These are phyloP conservation scores for Glaciozyma martinii DNA, from an alignment of 768 basidiomycete species.

Conservation along the genomic window DNA sequence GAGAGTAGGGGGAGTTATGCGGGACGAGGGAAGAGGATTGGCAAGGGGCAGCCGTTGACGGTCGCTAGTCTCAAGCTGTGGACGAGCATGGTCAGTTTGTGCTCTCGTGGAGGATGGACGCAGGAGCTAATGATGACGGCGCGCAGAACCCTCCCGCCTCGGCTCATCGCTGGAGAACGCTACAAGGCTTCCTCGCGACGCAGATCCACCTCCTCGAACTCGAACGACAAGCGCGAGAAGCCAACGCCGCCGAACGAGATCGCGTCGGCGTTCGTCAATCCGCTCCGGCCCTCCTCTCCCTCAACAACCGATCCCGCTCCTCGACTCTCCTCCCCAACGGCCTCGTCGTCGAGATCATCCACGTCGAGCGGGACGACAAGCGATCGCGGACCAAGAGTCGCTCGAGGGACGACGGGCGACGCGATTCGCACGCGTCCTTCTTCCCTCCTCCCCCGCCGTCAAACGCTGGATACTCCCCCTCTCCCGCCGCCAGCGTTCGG, in stretches of 20 bases:
- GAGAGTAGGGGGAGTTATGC: slow-evolving; percentile 12
- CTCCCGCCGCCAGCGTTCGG: slow-evolving; percentile 7
- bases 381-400: slow-evolving; percentile 12
- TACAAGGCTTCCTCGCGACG: slow-evolving; percentile 70
- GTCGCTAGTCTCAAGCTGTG: slow-evolving; percentile 40
- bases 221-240: slow-evolving; percentile 67
- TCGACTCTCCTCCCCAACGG: slow-evolving; percentile 67
- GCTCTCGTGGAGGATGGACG: neutral
- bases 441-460: neutral
- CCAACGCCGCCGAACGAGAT: slow-evolving; percentile 59
- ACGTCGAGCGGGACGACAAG: slow-evolving; percentile 48
- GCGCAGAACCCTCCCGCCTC: slow-evolving; percentile 82
- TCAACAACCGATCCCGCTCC: slow-evolving; percentile 37
- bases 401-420: slow-evolving; percentile 5
- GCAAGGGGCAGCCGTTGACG: slow-evolving; percentile 37
- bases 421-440: slow-evolving; percentile 2
- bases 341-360: slow-evolving; percentile 78
- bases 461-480: neutral
- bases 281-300: slow-evolving; percentile 37
- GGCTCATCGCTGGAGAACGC: slow-evolving; percentile 67
- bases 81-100: slow-evolving; percentile 47
- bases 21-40: slow-evolving; percentile 28
- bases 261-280: slow-evolving; percentile 47
- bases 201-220: slow-evolving; percentile 74
- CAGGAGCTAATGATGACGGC: neutral